Conservation (phyloP, 768 basidiomycete genomes). For the Cytidiella melzeri region DNA sequence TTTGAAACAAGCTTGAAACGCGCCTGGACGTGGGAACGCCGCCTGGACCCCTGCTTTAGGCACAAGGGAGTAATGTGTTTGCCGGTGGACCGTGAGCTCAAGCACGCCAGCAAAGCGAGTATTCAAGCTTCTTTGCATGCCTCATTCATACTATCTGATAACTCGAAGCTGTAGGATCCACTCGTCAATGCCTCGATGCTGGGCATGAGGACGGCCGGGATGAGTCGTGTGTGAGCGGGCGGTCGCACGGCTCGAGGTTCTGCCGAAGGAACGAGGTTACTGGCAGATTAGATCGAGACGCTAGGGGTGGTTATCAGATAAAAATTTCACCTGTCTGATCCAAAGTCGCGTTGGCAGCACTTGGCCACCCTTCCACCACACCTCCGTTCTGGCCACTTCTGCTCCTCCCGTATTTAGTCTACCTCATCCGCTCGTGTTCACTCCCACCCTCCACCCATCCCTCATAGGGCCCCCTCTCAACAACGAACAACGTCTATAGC, state of each 20-base stretch:
- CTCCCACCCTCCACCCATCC: slow-evolving; percentile 5
- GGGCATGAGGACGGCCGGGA: too few species aligned
- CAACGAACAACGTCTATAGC: not conserved
- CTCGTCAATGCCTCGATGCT: too few species aligned
- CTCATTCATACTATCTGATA: slow-evolving; percentile 22
- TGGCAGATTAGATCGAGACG: not conserved
- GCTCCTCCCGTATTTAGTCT: slow-evolving; percentile 7
- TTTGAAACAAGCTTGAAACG: too few species aligned
- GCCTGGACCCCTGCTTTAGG: too few species aligned
- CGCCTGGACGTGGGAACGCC: too few species aligned
- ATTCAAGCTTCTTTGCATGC: not conserved
- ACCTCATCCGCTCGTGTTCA: slow-evolving; percentile 2
- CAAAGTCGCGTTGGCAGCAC: too few species aligned
- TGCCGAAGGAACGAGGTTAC: not conserved
- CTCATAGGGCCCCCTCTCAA: not conserved
- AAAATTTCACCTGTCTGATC: slow-evolving; percentile 14
- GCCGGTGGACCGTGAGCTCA: too few species aligned
- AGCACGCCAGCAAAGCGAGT: too few species aligned
- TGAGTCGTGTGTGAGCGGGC: too few species aligned
- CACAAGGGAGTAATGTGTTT: too few species aligned
- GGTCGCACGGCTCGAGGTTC: too few species aligned
- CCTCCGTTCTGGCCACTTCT: not conserved
- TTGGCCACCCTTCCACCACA: slow-evolving; percentile 4
- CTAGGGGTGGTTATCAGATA: slow-evolving; percentile 16
- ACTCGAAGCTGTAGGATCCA: too few species aligned